Base-by-base conservation (phyloP, 768 basidiomycete species). In the Kwoniella sp. region DNA sequence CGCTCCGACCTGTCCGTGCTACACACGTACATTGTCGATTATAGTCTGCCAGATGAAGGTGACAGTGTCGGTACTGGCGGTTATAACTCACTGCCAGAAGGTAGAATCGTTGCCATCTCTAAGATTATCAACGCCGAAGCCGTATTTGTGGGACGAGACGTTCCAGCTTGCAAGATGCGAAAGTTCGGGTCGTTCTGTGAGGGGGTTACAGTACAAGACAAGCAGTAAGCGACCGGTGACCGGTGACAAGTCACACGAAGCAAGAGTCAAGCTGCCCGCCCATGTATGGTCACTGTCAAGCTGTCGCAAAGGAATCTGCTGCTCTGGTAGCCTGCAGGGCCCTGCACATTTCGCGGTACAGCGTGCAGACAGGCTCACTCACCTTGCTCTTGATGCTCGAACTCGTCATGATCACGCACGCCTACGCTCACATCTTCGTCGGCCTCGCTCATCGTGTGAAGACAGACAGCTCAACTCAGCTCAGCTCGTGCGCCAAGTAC, bases 131-230 rank as follows among this genome's bases (percentile, higher is more conserved):
- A 92, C 88, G 8, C 95, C 93, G 78, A 94, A 97, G 0, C 94
- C 94, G 68, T 94, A 96, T 80, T 99, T 99, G 82, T 87, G 92
- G 0, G 91, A 93, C 13, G 94, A 97, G 2, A 98, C 95, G 12
- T 92, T 90, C 96, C 95, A 99, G 72, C 89, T 89, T 50, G 91
- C 96, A 34, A 91, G 86, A 48, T 87, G 84, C 9, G 93, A 93
- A 58, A 99, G 66, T 60, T 83, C 82, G 38, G 79, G 76, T 53
- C 74, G 67, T 17, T 72, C 74, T 52, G 48, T 29, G 56, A 50
- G 41, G 55, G 37, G 38, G 20, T 41, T 37, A n/a, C 29, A n/a
- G 15, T n/a, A 47, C 7, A 26, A 45, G 15, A 47, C 45, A 17
- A 13, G 12, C 11, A 41, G 11, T 9, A 41, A 41, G 9, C 9